Percentiles rank a stretch among this genome's conserved stretches.
Conservation (phyloP, 1,284 basidiomycete genomes). For the Microbotryum silenes-acaulis region DNA sequence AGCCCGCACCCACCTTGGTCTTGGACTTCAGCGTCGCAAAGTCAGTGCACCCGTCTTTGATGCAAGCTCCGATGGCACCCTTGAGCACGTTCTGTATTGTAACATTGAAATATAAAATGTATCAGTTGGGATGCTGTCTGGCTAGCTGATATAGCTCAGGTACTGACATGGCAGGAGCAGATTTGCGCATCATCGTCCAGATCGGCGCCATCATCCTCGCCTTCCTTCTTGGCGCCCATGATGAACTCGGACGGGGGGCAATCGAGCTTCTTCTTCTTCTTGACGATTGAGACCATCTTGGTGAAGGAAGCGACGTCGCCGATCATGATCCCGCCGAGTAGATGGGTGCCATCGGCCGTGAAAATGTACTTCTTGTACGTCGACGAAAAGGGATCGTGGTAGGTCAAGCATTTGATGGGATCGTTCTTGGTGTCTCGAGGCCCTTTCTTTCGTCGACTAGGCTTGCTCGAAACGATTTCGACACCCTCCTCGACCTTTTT, state of each 20-base stretch:
- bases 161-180: conserved; percentile 55
- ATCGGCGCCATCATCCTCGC: conserved; percentile 56
- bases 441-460: conserved; percentile 4
- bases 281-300: conserved; percentile 61
- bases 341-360: conserved; percentile 61
- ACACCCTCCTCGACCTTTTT: conserved; percentile 20
- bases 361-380: conserved; percentile 73
- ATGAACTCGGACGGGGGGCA: conserved; percentile 61
- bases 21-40: conserved; percentile 56
- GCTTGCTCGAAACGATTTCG: conserved; percentile 8
- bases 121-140: conserved; percentile 1
- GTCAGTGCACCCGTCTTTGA: conserved; percentile 50
- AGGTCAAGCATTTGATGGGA: conserved; percentile 58
- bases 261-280: conserved; percentile 64
- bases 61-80: conserved; percentile 51
- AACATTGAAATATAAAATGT: too few species aligned
- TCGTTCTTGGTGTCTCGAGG: conserved; percentile 38
- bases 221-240: conserved; percentile 50
- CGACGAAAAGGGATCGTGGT: conserved; percentile 61
- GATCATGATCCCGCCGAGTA: conserved; percentile 73
- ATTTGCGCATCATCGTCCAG: conserved; percentile 64
- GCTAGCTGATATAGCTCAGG: not conserved
- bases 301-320: conserved; percentile 64
- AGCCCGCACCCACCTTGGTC: conserved; percentile 64
- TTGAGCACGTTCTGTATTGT: conserved; percentile 54